A percentile compares a stretch with the other conserved stretches of the same genome.
phyloP scores from a whole-genome alignment of 1,284 basidiomycete species.

The Leccinum pachyderme region DNA sequence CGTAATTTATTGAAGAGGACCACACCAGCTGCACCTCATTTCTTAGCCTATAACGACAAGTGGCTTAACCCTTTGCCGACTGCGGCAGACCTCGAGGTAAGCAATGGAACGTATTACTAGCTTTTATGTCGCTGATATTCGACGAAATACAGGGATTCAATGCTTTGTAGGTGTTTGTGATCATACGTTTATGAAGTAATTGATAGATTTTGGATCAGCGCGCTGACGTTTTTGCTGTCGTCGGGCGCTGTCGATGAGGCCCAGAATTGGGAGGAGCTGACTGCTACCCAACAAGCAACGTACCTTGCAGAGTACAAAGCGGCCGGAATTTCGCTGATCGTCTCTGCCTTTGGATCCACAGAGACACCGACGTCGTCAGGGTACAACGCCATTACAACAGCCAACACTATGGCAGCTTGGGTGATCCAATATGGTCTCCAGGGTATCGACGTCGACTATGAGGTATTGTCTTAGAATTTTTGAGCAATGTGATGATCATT shows the following conservation, averaged over 20 bases:
- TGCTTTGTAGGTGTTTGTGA: slow-evolving; percentile 38
- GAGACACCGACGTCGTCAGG: slow-evolving; percentile 11
- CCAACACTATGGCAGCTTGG: background rate
- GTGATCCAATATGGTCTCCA: background rate
- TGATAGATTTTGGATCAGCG: slow-evolving; percentile 25
- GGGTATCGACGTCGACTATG: background rate
- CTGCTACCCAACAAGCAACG: slow-evolving; percentile 30
- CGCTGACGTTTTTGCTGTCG: slow-evolving; percentile 42
- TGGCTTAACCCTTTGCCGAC: slow-evolving; percentile 37
- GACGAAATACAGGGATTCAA: slow-evolving; percentile 40
- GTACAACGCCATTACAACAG: background rate
- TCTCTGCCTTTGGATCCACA: background rate
- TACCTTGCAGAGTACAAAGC: slow-evolving; percentile 35
- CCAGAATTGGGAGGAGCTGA: slow-evolving; percentile 39
- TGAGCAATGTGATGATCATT: background rate
- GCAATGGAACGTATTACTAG: slow-evolving; percentile 24
- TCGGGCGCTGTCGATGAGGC: slow-evolving; percentile 44
- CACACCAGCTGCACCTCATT: slow-evolving; percentile 36
- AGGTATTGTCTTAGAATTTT: background rate
- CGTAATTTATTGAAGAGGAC: slow-evolving; percentile 14
- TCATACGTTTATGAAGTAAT: background rate
- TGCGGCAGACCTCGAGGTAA: slow-evolving; percentile 6
- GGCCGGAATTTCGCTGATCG: slow-evolving; percentile 42
- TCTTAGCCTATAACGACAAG: slow-evolving; percentile 43
- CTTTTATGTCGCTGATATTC: background rate